Percentiles rank a stretch among this genome's conserved stretches.
phyloP scores from a whole-genome alignment of 345 rosid species.

The Eucalyptus caleyi region DNA sequence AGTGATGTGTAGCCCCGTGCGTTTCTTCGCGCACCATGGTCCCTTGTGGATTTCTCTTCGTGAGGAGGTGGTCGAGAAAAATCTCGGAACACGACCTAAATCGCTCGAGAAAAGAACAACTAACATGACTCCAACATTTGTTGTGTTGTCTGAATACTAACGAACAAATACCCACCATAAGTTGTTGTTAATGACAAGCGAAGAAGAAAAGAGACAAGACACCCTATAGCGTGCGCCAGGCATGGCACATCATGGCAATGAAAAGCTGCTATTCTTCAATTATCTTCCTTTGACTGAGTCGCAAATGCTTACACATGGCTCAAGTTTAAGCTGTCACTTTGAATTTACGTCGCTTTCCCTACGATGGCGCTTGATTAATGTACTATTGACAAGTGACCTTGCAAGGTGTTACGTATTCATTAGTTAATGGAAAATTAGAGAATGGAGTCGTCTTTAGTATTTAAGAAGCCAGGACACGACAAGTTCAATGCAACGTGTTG shows the following conservation, averaged over 20 bases:
- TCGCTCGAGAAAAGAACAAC: neutral
- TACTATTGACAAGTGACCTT: neutral
- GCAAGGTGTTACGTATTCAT: neutral
- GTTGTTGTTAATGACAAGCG: neutral
- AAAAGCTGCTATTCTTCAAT: neutral
- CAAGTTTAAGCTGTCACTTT: neutral
- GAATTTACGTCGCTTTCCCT: neutral
- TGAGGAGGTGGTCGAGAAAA: neutral
- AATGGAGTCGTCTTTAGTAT: neutral
- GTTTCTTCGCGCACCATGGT: neutral
- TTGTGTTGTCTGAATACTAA: neutral
- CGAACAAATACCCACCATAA: neutral
- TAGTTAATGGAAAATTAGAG: neutral
- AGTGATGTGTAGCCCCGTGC: neutral
- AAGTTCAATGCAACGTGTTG: neutral
- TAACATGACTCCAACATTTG: neutral
- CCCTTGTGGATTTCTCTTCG: neutral
- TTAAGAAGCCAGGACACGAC: neutral
- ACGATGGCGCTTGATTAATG: neutral
- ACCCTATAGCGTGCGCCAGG: neutral
- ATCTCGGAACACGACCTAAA: neutral
- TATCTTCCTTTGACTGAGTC: neutral
- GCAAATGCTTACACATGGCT: neutral
- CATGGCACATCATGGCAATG: neutral
- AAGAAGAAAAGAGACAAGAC: neutral